phyloP scores from a whole-genome alignment of 2,329 filamentous ascomycete species.

The Penicillium glabrum region DNA sequence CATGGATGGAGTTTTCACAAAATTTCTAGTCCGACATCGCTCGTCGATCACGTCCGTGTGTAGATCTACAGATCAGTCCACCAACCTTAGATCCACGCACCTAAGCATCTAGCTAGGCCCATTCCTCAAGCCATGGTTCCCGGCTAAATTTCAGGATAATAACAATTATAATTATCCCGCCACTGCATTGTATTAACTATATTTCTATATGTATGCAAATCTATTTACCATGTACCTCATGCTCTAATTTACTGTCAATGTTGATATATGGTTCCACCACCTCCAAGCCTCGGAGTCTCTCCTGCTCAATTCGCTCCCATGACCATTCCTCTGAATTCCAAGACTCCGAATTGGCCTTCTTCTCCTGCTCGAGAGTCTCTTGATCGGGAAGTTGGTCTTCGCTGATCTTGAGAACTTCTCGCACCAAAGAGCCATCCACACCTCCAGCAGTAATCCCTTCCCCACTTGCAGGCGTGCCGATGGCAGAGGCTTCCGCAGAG shows the following conservation, averaged over 20 bases:
- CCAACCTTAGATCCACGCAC: slow-evolving; percentile 1
- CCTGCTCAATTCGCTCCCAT: slow-evolving; percentile 61
- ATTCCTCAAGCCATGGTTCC: neutral
- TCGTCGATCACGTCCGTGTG: neutral
- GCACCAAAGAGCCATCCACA: slow-evolving; percentile 36
- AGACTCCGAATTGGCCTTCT: slow-evolving; percentile 30
- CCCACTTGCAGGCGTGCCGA: slow-evolving; percentile 31
- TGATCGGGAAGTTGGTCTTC: slow-evolving; percentile 29
- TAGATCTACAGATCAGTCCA: neutral
- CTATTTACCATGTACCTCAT: slow-evolving; percentile 35
- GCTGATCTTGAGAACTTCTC: slow-evolving; percentile 37
- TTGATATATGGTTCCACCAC: slow-evolving; percentile 56
- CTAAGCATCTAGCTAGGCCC: neutral
- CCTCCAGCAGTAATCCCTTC: slow-evolving; percentile 35
- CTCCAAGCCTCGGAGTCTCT: slow-evolving; percentile 55
- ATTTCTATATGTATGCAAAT: neutral
- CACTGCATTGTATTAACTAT: neutral
- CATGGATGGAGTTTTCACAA: neutral
- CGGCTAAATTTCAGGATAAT: neutral
- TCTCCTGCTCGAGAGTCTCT: slow-evolving; percentile 31
- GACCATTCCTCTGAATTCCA: slow-evolving; percentile 51
- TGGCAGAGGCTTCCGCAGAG: slow-evolving; percentile 27
- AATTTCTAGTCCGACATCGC: neutral
- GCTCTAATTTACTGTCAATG: slow-evolving; percentile 53
- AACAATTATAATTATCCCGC: neutral